Conservation (phyloP, 2,329 filamentous ascomycete genomes). For the Spiromastix sp. region DNA sequence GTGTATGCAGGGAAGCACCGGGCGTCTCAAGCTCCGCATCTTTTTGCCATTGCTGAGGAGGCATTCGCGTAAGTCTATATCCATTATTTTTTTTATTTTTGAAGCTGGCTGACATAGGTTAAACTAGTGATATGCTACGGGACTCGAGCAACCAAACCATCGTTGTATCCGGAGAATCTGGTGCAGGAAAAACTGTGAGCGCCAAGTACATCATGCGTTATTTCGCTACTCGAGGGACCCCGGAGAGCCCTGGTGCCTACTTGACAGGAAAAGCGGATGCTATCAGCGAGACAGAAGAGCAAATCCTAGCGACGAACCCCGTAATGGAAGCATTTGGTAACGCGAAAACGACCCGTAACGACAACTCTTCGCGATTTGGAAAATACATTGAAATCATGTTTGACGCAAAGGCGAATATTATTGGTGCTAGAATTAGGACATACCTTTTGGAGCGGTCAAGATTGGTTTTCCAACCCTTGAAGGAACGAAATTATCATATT, state of each 20-base stretch:
- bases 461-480: conserved; percentile 92
- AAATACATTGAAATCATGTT: conserved; percentile 99
- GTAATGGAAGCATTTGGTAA: conserved; percentile 99
- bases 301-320: conserved; percentile 94
- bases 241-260: conserved; percentile 71
- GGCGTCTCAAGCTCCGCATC: conserved; percentile 90
- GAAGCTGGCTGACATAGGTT: conserved; percentile 32
- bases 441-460: conserved; percentile 92
- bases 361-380: conserved; percentile 97
- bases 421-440: conserved; percentile 92
- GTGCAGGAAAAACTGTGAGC: conserved; percentile 97
- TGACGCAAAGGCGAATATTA: conserved; percentile 87
- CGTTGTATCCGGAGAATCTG: conserved; percentile 97
- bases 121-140: conserved; percentile 78
- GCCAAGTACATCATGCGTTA: conserved; percentile 99
- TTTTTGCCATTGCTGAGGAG: conserved; percentile 98
- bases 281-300: conserved; percentile 98
- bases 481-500: conserved; percentile 97
- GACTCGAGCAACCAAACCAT: conserved; percentile 96
- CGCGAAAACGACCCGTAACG: conserved; percentile 98
- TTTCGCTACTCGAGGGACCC: conserved; percentile 92
- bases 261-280: conserved; percentile 63
- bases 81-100: background rate
- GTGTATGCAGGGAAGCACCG: conserved; percentile 96
- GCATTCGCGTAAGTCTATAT: conserved; percentile 69